phyloP scores from a whole-genome alignment of 192 early-diverging fungal species.

The Rhizophagus sp. region DNA sequence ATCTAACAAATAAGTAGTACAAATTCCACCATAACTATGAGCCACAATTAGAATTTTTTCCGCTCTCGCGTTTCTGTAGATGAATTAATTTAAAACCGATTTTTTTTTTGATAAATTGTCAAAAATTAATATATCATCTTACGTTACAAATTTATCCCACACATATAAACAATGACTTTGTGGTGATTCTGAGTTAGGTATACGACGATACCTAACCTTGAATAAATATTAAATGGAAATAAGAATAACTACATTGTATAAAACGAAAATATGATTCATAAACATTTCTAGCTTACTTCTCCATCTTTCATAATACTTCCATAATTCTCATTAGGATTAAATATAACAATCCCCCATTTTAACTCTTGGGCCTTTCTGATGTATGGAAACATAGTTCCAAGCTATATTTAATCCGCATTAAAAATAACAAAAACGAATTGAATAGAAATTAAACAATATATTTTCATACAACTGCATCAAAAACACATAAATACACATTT shows the following conservation, averaged over 20 bases:
- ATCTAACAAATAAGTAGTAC: neutral
- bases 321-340: conserved; percentile 35
- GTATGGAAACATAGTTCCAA: conserved; percentile 37
- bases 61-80: neutral
- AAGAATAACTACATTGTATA: neutral
- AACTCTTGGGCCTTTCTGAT: conserved; percentile 30
- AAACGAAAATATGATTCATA: neutral
- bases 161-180: conserved; percentile 34
- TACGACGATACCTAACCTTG: neutral
- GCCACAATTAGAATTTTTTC: conserved; percentile 13
- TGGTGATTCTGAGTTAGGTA: conserved; percentile 25
- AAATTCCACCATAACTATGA: conserved; percentile 29
- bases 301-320: neutral
- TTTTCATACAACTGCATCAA: neutral
- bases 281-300: neutral
- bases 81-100: neutral
- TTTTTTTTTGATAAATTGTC: neutral
- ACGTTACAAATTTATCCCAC: conserved; percentile 37
- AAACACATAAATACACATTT: neutral
- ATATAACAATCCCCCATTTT: conserved; percentile 31
- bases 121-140: neutral
- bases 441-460: neutral
- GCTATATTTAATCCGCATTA: neutral
- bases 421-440: neutral
- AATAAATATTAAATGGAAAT: neutral